A percentile compares a stretch with the other conserved stretches of the same genome.
Conservation (phyloP, 139 green algal species). For the Ettlia oleoabundans region DNA sequence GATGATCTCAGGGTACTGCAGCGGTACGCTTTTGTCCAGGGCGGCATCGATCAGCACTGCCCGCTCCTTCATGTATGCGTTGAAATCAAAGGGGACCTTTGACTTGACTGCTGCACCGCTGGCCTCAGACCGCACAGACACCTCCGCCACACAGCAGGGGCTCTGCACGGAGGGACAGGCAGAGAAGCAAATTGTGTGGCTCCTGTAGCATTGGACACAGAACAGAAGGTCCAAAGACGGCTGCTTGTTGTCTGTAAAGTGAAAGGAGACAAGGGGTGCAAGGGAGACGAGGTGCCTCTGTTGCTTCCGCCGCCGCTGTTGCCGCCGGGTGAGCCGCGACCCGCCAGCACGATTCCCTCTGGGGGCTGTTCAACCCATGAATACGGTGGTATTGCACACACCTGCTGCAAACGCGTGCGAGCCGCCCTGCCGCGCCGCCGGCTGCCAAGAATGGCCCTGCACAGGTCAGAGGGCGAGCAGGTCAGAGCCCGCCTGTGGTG, state of each 20-base stretch:
- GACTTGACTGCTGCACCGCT: neutral
- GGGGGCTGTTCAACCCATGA: too few relatives aligned
- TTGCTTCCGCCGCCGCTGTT: too few relatives aligned
- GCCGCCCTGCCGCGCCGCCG: neutral
- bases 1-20: constrained; percentile 90
- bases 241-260: neutral
- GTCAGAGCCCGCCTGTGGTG: neutral
- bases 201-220: neutral
- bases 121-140: neutral
- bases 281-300: neutral
- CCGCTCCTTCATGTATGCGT: constrained; percentile 79
- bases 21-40: constrained; percentile 80
- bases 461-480: neutral
- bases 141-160: constrained; percentile 34
- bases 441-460: neutral
- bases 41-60: constrained; percentile 81
- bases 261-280: neutral
- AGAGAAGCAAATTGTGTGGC: neutral
- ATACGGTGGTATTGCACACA: too few relatives aligned
- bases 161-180: neutral
- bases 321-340: too few relatives aligned
- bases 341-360: too few relatives aligned
- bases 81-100: constrained; percentile 80
- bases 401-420: neutral
- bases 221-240: neutral